A percentile compares a stretch with the other conserved stretches of the same genome.
Conservation (phyloP, 345 rosid genomes). For the Iberis pinnata region DNA sequence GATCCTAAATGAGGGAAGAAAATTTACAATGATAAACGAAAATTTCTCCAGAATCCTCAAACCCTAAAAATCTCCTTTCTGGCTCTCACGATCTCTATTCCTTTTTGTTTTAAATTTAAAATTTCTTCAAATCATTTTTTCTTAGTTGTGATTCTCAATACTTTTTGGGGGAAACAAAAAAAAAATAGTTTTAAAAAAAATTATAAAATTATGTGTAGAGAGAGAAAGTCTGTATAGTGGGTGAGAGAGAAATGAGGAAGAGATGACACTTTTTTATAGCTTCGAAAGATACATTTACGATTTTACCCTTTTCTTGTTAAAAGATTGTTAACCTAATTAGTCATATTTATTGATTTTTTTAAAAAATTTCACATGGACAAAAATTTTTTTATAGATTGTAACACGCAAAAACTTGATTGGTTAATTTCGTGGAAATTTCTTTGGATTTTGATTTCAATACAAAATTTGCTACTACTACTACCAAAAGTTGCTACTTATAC, state of each 20-base stretch:
- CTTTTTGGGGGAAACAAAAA: too few species aligned
- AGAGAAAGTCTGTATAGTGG: background rate
- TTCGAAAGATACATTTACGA: constrained; percentile 7
- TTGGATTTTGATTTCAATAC: background rate
- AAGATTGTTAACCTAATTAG: constrained; percentile 31
- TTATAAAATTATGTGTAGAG: background rate
- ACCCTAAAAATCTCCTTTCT: constrained; percentile 24
- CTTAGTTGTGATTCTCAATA: constrained; percentile 16
- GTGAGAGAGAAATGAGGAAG: constrained; percentile 10
- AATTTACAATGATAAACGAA: background rate
- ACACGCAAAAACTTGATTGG: constrained; percentile 24
- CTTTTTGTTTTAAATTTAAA: background rate
- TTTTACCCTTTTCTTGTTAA: constrained; percentile 33
- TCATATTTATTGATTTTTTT: constrained; percentile 16
- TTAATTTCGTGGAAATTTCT: constrained; percentile 17
- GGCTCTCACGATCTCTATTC: constrained; percentile 26
- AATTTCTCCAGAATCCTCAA: constrained; percentile 5
- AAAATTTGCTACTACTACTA: background rate
- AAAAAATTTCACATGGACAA: background rate
- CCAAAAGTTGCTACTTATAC: background rate
- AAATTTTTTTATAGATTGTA: background rate
- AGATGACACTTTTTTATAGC: constrained; percentile 7
- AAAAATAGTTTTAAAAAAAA: too few species aligned
- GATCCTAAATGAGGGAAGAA: too few species aligned
- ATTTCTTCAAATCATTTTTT: background rate